Evolutionary conservation across 306 rosid genomes (phyloP), one percentile per base, ranked within the genome.

Genomic region (Carpinus viminea): DNA sequence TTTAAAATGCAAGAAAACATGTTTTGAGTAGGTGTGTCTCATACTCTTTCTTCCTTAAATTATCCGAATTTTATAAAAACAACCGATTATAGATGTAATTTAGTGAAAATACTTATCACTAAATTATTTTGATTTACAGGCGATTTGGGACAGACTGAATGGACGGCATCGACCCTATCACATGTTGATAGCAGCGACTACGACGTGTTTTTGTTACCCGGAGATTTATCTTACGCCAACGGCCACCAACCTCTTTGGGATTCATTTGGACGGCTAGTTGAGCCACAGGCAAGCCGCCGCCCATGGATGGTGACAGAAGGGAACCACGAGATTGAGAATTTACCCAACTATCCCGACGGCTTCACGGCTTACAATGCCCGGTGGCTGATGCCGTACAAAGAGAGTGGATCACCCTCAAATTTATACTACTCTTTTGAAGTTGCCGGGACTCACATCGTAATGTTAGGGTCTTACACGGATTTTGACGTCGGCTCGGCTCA

Each of bases 251-350:
- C 91, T 0, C 73, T 90, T 0, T 92, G 97, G 97, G 97, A 92
- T 78, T 84, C 97, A 1, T 92, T 90, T 10, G 95, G 97, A 8
- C 91, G 97, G 75, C 76, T 92, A 2, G 93, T 92, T 1, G 93
- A 92, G 59, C 86, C 93, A 38, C 81, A 84, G 69, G 93, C 97
- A 0, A 90, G 95, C 71, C 83, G 78, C 28, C 91, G 97, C 68
- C 95, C 97, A 1, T 92, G 97, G 97, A 92, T 90, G 93, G 97
- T 89, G 0, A 88, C 95, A 0, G 45, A 88, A 82, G 97, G 97
- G 24, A 92, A 92, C 88, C 97, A 92, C 68, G 95, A 92, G 78
- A 57, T 92, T 13, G 97, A 92, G 74, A 73, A 0, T 12, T 38
- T 87, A 76, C 91, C 90, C 65, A 72, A 90, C 54, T 26, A 72